Evolutionary conservation across 768 basidiomycete species (phyloP), one percentile per base, ranked within the genome.

Genomic region (Collybiopsis luxurians): DNA sequence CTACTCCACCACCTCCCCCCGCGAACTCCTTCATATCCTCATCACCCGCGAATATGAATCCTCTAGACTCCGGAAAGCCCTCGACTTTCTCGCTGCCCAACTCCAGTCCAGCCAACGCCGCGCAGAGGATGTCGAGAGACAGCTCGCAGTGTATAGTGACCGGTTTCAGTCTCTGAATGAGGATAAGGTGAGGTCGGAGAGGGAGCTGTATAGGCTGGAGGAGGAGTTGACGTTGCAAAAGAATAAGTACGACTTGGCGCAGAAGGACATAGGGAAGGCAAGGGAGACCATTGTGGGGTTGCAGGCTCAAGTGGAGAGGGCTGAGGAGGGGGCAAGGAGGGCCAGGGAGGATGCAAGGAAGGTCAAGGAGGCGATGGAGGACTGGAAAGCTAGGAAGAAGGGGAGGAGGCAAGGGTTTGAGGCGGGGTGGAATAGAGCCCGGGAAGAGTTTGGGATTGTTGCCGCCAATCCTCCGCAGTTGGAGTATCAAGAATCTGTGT

Each of bases 311-410:
- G 31, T 34, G 31, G 31, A 34, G 5, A 13, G 6, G 5, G 31
- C 31, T 34, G 31, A 34, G 31, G 31, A 34, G 5, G 31, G 5
- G 5, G 31, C 31, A 13, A 7, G 26, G 21, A 55, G 26, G 26
- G 54, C 54, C 10, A 47, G 45, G 38, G 54, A 44, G 13, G 54
- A 55, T 28, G 54, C 54, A 3, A 23, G 54, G 7, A 55, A 47
- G 24, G 54, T 55, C 2, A 55, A 47, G 17, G 54, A 55, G 40
- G 54, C 45, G 5, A 21, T 55, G 30, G 54, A 44, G 26, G 24
- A 46, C 24, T 55, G 54, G 54, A 55, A 47, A 38, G 54, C 54
- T 10, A 27, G 54, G 47, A 44, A 55, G 28, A 44, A 55, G 47
- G 54, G 54, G 6, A 34, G 54, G 21, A 47, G 45, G 34, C 54